These are phyloP conservation scores for Eragrostis nindensis DNA, from an alignment of 176 grass and related monocot genomes.

Conservation along the genomic window DNA sequence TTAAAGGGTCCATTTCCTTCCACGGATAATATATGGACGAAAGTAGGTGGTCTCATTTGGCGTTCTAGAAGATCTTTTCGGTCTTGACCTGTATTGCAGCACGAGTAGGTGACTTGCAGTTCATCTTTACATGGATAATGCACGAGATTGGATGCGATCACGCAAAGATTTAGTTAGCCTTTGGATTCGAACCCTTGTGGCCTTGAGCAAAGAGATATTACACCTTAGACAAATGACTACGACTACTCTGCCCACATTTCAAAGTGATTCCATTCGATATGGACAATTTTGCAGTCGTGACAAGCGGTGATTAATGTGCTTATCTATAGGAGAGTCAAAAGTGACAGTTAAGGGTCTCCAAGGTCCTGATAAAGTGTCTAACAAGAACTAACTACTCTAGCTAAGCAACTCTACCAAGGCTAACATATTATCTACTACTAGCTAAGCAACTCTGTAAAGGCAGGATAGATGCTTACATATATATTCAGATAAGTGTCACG, in stretches of 20 bases:
- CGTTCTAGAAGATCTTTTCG: neutral
- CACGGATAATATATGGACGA: slow-evolving; percentile 34
- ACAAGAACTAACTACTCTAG: slow-evolving; percentile 25
- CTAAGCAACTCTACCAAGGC: slow-evolving; percentile 20
- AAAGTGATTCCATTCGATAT: slow-evolving; percentile 14
- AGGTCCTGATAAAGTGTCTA: slow-evolving; percentile 26
- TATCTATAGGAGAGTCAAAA: slow-evolving; percentile 33
- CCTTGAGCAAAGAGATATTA: no score
- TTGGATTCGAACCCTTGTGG: no score
- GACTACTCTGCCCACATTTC: neutral
- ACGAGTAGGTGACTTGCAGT: neutral
- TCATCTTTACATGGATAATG: no score
- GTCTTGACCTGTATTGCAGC: neutral
- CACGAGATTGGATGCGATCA: no score
- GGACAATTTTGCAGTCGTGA: slow-evolving; percentile 20
- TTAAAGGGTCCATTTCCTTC: slow-evolving; percentile 37
- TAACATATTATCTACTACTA: no score
- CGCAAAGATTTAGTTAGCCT: no score
- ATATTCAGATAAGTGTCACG: slow-evolving; percentile 40
- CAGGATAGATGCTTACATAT: slow-evolving; percentile 27
- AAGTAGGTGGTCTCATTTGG: slow-evolving; percentile 18
- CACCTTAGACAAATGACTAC: no score
- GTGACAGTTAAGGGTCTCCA: slow-evolving; percentile 33
- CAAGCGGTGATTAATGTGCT: slow-evolving; percentile 30
- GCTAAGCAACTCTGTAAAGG: slow-evolving; percentile 37